Evolutionary conservation across 495 filamentous ascomycete genomes (phyloP).

Genomic region (Aspergillus biplanus): DNA sequence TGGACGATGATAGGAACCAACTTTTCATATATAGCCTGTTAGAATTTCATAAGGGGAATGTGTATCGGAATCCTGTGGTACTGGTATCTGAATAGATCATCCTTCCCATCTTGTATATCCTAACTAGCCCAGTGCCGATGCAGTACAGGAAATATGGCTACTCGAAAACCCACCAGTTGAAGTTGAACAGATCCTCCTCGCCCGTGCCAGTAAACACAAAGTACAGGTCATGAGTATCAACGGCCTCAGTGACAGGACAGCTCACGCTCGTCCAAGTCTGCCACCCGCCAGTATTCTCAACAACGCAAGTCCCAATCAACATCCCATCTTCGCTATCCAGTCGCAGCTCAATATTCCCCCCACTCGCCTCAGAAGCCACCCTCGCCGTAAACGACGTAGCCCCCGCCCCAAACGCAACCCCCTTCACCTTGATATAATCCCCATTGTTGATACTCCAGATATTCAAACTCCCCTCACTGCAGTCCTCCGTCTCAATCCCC

Average conservation of each 20-base stretch:
- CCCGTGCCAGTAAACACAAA: neutral
- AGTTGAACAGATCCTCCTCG: neutral
- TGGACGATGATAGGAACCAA: no score
- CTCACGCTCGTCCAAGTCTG: conserved; percentile 25
- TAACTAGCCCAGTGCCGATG: no score
- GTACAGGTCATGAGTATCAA: neutral
- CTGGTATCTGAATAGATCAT: no score
- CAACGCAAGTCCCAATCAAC: conserved; percentile 17
- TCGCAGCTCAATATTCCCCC: conserved; percentile 20
- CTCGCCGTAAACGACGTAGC: conserved; percentile 9
- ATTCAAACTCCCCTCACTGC: conserved; percentile 24
- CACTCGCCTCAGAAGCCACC: conserved; percentile 18
- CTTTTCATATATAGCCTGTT: no score
- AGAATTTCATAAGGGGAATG: no score
- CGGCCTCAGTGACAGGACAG: neutral
- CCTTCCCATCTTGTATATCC: no score
- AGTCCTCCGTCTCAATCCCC: conserved; percentile 23
- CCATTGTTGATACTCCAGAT: conserved; percentile 23
- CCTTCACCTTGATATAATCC: conserved; percentile 29
- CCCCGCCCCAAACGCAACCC: conserved; percentile 25
- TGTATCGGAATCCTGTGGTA: no score
- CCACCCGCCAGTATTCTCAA: conserved; percentile 24
- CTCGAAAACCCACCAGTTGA: neutral
- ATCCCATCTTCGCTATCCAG: conserved; percentile 19
- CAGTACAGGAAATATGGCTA: no score